Conservation (phyloP, 192 early-diverging fungal species). For the Physocladia obscura region DNA sequence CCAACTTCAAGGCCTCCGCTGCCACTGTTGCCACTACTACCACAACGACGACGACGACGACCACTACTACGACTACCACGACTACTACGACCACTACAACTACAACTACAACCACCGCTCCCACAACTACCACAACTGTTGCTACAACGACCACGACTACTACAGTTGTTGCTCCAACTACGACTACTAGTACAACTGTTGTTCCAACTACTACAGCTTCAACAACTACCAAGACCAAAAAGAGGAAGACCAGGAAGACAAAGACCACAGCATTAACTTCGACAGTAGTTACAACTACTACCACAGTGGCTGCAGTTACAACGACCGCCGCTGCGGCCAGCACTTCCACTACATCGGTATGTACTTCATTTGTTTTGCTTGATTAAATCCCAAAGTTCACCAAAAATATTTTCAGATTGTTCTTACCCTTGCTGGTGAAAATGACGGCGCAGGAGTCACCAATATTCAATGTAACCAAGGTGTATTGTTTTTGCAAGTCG, state of each 20-base stretch:
- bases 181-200: not conserved
- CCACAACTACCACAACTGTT: not conserved
- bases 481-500: no score
- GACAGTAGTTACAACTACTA: not conserved
- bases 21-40: not conserved
- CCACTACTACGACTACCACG: not conserved
- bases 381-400: no score
- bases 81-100: no score
- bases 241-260: not conserved
- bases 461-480: no score
- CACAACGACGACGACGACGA: not conserved
- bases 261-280: not conserved
- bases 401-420: no score
- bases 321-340: no score
- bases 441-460: no score
- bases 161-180: not conserved
- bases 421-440: no score
- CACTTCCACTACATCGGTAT: no score
- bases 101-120: no score
- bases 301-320: not conserved
- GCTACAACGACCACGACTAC: not conserved
- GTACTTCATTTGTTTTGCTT: no score
- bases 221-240: not conserved
- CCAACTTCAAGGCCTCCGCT: not conserved
- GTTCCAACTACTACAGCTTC: not conserved